Conservation (phyloP, 768 basidiomycete species). For the Glaciozyma antarctica region DNA sequence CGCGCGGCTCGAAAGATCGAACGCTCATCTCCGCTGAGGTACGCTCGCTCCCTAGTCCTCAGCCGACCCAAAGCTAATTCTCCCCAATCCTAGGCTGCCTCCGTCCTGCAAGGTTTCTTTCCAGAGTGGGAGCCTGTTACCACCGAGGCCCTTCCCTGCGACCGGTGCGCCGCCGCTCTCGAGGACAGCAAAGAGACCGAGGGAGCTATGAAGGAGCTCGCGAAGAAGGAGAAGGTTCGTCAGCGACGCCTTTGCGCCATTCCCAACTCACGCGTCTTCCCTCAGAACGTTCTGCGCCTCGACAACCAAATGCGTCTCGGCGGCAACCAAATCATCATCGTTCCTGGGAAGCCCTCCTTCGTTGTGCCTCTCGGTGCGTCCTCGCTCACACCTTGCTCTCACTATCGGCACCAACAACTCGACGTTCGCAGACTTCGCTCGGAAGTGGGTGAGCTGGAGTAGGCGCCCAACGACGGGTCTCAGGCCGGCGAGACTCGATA, state of each 20-base stretch:
- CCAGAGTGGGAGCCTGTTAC: slow-evolving; percentile 56
- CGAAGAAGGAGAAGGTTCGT: slow-evolving; percentile 18
- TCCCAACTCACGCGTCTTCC: background rate
- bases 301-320: background rate
- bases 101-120: slow-evolving; percentile 52
- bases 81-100: slow-evolving; percentile 13
- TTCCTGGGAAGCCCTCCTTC: background rate
- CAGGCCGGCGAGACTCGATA: slow-evolving; percentile 59
- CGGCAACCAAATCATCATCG: background rate
- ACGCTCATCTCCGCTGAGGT: slow-evolving; percentile 57
- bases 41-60: slow-evolving; percentile 10
- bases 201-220: background rate
- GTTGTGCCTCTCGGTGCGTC: slow-evolving; percentile 11
- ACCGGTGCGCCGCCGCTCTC: slow-evolving; percentile 53
- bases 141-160: slow-evolving; percentile 50
- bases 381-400: no score
- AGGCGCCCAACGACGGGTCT: slow-evolving; percentile 47
- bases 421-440: slow-evolving; percentile 55
- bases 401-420: slow-evolving; percentile 46
- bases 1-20: slow-evolving; percentile 49
- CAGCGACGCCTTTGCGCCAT: no score
- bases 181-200: slow-evolving; percentile 46
- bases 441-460: slow-evolving; percentile 59
- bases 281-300: slow-evolving; percentile 19
- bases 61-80: no score